Percentiles rank a stretch among this genome's conserved stretches.
phyloP scores from a whole-genome alignment of 495 filamentous ascomycete species.

The Talaromyces borbonicus region DNA sequence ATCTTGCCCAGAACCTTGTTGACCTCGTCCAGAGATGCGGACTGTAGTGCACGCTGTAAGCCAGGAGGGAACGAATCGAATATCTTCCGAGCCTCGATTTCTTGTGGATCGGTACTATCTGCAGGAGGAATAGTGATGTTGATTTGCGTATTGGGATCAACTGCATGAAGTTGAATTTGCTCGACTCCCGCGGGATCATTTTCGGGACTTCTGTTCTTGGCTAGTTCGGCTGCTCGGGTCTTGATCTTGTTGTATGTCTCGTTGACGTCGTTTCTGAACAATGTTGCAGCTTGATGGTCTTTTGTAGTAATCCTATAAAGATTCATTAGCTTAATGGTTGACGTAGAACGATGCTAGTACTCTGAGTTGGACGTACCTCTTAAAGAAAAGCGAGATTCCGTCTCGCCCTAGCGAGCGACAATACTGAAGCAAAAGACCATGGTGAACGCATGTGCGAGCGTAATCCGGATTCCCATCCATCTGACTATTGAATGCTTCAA shows the following conservation, averaged over 20 bases:
- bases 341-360: background rate
- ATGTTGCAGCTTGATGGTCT: constrained; percentile 80
- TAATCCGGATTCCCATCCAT: constrained; percentile 64
- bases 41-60: constrained; percentile 70
- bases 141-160: constrained; percentile 87
- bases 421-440: constrained; percentile 87
- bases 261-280: constrained; percentile 89
- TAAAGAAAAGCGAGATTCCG: constrained; percentile 90
- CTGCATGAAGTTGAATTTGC: constrained; percentile 94
- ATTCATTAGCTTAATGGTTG: constrained; percentile 9
- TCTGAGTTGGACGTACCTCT: constrained; percentile 53
- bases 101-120: constrained; percentile 53
- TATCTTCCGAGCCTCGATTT: constrained; percentile 56
- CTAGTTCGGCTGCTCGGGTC: constrained; percentile 66
- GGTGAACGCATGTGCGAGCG: constrained; percentile 85
- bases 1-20: constrained; percentile 93
- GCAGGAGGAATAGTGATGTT: constrained; percentile 66
- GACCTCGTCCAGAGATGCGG: constrained; percentile 81
- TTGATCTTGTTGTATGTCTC: constrained; percentile 76
- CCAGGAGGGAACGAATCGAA: constrained; percentile 78
- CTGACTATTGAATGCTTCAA: constrained; percentile 83
- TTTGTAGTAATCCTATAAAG: constrained; percentile 67
- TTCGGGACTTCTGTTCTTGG: constrained; percentile 51
- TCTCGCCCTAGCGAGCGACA: constrained; percentile 81
- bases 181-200: constrained; percentile 69